These are phyloP conservation scores for Pichia paraexigua DNA, from an alignment of 805 yeast species.

Conservation along the genomic window DNA sequence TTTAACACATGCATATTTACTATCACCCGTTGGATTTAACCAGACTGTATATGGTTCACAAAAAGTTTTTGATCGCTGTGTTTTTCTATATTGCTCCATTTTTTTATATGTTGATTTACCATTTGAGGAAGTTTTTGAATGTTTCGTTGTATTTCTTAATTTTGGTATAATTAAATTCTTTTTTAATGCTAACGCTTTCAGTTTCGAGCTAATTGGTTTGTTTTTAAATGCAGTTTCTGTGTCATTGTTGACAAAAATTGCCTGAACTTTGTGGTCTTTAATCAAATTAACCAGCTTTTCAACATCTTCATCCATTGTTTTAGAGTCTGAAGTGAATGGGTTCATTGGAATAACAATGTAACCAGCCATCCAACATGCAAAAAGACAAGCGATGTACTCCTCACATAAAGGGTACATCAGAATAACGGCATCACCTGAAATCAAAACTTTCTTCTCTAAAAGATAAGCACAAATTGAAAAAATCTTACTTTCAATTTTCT, in stretches of 20 bases:
- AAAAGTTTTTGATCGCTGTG: conserved; percentile 26
- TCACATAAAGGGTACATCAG: conserved; percentile 83
- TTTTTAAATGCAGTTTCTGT: conserved; percentile 61
- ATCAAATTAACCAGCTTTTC: conserved; percentile 56
- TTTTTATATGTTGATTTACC: conserved; percentile 33
- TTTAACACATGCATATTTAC: conserved; percentile 49
- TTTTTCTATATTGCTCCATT: conserved; percentile 28
- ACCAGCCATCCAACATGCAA: conserved; percentile 83
- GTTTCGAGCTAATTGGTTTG: conserved; percentile 52
- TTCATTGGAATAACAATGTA: conserved; percentile 67
- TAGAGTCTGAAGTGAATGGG: conserved; percentile 52
- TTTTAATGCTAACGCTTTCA: conserved; percentile 36
- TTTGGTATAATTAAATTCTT: conserved; percentile 35
- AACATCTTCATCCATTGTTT: conserved; percentile 63
- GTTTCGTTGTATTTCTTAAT: conserved; percentile 59
- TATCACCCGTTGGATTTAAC: conserved; percentile 67
- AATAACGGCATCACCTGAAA: conserved; percentile 65
- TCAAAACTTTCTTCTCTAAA: conserved; percentile 53
- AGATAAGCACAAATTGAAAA: conserved; percentile 69
- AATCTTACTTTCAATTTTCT: conserved; percentile 66
- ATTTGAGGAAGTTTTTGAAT: conserved; percentile 31
- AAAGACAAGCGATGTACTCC: conserved; percentile 73
- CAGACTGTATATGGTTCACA: conserved; percentile 41
- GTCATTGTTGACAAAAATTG: conserved; percentile 71
- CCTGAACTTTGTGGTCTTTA: conserved; percentile 62